Evolutionary conservation across 139 green algal species (phyloP).

Genomic region (Chlamydomonas sp.): DNA sequence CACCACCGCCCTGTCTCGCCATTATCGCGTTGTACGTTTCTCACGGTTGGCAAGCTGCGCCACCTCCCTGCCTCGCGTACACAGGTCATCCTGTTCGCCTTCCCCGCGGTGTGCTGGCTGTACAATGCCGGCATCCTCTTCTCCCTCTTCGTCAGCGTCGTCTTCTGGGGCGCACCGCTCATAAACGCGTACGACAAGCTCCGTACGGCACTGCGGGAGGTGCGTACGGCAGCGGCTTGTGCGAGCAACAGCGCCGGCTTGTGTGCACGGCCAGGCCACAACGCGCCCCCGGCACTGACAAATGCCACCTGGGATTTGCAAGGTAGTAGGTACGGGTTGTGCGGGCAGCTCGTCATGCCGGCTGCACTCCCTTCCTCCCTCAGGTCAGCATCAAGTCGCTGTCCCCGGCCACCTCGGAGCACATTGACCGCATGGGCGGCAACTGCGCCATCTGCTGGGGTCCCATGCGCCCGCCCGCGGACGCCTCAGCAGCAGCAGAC

Average conservation of each 20-base stretch:
- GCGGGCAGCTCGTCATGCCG: not conserved
- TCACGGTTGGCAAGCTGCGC: not conserved
- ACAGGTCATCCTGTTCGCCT: constrained; percentile 77
- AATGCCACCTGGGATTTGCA: not conserved
- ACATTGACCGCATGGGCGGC: constrained; percentile 82
- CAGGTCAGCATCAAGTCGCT: constrained; percentile 51
- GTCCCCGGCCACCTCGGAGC: constrained; percentile 61
- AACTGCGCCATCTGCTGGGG: constrained; percentile 88
- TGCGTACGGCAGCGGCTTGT: not conserved
- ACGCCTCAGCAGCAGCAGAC: not conserved
- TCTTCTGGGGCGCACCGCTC: constrained; percentile 80
- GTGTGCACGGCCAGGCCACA: not conserved
- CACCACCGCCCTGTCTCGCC: no score
- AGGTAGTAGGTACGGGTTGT: not conserved
- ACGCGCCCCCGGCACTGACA: not conserved
- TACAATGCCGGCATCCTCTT: constrained; percentile 87
- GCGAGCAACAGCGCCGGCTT: not conserved
- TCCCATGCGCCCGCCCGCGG: constrained; percentile 48
- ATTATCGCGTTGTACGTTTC: no score
- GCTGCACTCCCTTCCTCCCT: not conserved
- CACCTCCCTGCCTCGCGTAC: not conserved
- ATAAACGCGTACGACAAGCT: constrained; percentile 52
- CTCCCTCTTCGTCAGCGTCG: constrained; percentile 57
- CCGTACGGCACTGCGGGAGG: constrained; percentile 30
- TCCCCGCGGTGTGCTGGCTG: constrained; percentile 88